These are phyloP conservation scores for Acephala macrosclerotiorum DNA, from an alignment of 2,329 filamentous ascomycete species.

Conservation along the genomic window DNA sequence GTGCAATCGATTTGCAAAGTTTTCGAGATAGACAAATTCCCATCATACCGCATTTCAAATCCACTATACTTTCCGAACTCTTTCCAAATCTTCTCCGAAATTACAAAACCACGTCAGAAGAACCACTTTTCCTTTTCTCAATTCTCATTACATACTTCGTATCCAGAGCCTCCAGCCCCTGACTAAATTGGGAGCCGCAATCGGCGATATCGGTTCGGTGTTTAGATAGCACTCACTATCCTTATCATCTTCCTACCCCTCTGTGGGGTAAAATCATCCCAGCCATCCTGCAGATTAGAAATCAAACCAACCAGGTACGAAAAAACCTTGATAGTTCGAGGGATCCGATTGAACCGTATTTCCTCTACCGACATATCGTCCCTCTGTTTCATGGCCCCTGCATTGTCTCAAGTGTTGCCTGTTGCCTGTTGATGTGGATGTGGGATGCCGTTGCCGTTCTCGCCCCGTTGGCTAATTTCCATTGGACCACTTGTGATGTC, in stretches of 20 bases:
- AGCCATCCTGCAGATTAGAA: slow-evolving; percentile 3
- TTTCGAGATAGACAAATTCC: slow-evolving; percentile 19
- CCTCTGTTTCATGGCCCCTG: too few relatives aligned
- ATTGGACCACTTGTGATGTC: slow-evolving; percentile 19
- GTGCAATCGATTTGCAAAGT: slow-evolving; percentile 20
- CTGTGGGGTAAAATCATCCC: background rate
- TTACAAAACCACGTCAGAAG: too few relatives aligned
- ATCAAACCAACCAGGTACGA: background rate
- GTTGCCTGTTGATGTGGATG: too few relatives aligned
- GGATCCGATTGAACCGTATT: background rate
- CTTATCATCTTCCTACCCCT: too few relatives aligned
- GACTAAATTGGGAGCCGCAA: too few relatives aligned
- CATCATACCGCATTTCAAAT: background rate
- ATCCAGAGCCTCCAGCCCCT: too few relatives aligned
- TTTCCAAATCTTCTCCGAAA: background rate
- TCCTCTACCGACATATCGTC: too few relatives aligned
- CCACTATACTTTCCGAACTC: background rate
- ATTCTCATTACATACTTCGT: too few relatives aligned
- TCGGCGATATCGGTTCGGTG: slow-evolving; percentile 5
- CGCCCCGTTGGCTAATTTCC: background rate
- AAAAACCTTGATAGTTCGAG: background rate
- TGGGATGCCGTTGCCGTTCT: too few relatives aligned
- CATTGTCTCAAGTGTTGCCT: too few relatives aligned
- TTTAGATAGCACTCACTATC: slow-evolving; percentile 12
- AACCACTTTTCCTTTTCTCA: too few relatives aligned